These are phyloP conservation scores for Fonticula alba DNA, from an alignment of 78 protist genomes.

Conservation along the genomic window DNA sequence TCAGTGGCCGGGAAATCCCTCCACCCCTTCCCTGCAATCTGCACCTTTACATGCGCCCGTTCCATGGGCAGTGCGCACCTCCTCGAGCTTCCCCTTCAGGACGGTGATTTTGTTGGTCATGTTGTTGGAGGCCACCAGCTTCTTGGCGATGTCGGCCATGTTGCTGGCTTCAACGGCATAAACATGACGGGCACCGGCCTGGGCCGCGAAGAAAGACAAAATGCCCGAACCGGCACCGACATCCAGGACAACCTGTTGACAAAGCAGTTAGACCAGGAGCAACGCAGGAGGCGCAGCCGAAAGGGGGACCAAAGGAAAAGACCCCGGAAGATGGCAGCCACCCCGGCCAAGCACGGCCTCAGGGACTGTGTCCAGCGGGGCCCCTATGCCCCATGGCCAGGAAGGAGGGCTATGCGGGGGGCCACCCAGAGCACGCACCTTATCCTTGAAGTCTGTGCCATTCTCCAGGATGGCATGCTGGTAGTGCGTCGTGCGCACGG, in stretches of 20 bases:
- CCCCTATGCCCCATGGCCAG: too few relatives aligned
- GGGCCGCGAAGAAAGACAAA: conserved; percentile 22
- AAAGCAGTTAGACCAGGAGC: too few relatives aligned
- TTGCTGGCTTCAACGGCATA: conserved; percentile 59
- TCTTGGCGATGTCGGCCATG: conserved; percentile 33
- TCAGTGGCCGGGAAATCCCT: too few relatives aligned
- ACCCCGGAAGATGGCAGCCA: too few relatives aligned
- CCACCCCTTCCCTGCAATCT: too few relatives aligned
- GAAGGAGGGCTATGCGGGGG: too few relatives aligned
- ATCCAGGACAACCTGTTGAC: conserved; percentile 25
- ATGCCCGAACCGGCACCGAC: conserved; percentile 34
- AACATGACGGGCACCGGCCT: conserved; percentile 30
- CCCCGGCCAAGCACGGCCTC: too few relatives aligned
- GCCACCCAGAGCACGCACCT: too few relatives aligned
- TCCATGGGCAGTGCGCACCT: conserved; percentile 11
- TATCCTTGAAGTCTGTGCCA: conserved; percentile 10
- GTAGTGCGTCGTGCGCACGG: conserved; percentile 28
- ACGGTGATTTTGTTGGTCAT: conserved; percentile 15
- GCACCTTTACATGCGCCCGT: too few relatives aligned
- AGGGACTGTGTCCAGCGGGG: too few relatives aligned
- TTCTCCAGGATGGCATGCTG: conserved; percentile 27
- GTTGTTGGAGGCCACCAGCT: conserved; percentile 28
- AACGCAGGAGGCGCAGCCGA: too few relatives aligned
- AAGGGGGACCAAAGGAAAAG: too few relatives aligned
- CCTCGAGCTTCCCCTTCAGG: conserved; percentile 28